Evolutionary conservation across 495 filamentous ascomycete species (phyloP), one percentile per base, ranked within the genome.

Genomic region (Filosporella fistucella): DNA sequence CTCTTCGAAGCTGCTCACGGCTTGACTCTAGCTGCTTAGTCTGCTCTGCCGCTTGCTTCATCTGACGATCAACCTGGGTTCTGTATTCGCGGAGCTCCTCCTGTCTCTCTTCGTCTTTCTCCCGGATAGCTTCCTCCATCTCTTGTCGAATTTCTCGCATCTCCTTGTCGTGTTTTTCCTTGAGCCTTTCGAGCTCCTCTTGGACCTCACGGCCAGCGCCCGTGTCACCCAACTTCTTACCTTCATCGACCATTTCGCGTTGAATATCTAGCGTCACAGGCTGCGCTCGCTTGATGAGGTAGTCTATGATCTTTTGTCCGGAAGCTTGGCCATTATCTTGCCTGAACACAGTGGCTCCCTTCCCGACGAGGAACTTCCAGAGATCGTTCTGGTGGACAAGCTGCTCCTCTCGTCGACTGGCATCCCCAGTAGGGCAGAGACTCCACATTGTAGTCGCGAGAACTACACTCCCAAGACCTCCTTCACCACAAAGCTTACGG

Each of bases 401-500:
- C 29, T 69, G 47, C 14, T 55, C 30, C 30, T 66, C 59, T 24
- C 68, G 51, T 2, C 35, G 8, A 35, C 20, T 24, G 35, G 29
- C 43, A 46, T 35, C 32, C 10, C 6, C 29, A 24, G 29, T 20
- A 16, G 8, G 29, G 32, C 29, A 35, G 29, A 36, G 29, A 16
- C 63, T 48, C 70, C 70, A 74, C 54, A 61, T 58, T 3, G 67
- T 71, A 6, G 70, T 71, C 2, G 67, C 63, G 1, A 74, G 42
- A 11, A 67, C 16, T 5, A 67, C 58, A 24, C 60, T 61, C 16
- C n/a, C 18, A 18, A 67, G 54, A 0, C 58, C 57, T 6, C 49
- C 26, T 12, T 61, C 49, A 36, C 67, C 69, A 34, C 62, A 63
- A 0, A 72, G 39, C 24, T 62, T 42, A 22, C 53, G 42, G 55